Evolutionary conservation across 2,329 filamentous ascomycete genomes (phyloP).

Genomic region (Lachnellula willkommii): DNA sequence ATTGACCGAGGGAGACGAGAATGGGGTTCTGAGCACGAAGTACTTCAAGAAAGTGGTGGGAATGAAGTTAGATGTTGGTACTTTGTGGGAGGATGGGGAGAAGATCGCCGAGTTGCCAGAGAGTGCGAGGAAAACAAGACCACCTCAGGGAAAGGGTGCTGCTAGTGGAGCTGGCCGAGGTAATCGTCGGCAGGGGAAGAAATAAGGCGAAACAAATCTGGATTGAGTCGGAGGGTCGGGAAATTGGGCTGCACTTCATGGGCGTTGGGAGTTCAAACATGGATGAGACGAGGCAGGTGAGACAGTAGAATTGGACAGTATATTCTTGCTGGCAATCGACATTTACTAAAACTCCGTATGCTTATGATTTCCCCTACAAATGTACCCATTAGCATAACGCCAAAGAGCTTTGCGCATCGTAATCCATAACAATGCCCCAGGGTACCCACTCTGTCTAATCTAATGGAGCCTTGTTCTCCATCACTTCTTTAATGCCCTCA

Average conservation of each 20-base stretch:
- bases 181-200: slow-evolving; percentile 3
- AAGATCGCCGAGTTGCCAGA: slow-evolving; percentile 60
- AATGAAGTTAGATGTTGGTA: slow-evolving; percentile 51
- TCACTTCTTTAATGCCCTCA: background rate
- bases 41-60: slow-evolving; percentile 70
- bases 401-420: too few species aligned
- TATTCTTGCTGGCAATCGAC: too few species aligned
- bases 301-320: too few species aligned
- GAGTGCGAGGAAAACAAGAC: background rate
- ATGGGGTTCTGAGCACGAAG: slow-evolving; percentile 57
- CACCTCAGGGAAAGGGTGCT: background rate
- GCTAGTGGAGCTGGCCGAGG: background rate
- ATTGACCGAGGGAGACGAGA: slow-evolving; percentile 54
- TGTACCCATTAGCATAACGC: too few species aligned
- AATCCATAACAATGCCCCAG: too few species aligned
- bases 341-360: too few species aligned
- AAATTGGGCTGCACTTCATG: background rate
- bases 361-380: too few species aligned
- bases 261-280: too few species aligned
- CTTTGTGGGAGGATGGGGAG: slow-evolving; percentile 67
- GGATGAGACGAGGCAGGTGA: too few species aligned
- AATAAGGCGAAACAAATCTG: background rate
- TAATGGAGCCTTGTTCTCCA: background rate
- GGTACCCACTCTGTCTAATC: too few species aligned
- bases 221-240: background rate